Conservation (phyloP, 176 grass and related monocot genomes). For the Dendrocalamus sinicus region DNA sequence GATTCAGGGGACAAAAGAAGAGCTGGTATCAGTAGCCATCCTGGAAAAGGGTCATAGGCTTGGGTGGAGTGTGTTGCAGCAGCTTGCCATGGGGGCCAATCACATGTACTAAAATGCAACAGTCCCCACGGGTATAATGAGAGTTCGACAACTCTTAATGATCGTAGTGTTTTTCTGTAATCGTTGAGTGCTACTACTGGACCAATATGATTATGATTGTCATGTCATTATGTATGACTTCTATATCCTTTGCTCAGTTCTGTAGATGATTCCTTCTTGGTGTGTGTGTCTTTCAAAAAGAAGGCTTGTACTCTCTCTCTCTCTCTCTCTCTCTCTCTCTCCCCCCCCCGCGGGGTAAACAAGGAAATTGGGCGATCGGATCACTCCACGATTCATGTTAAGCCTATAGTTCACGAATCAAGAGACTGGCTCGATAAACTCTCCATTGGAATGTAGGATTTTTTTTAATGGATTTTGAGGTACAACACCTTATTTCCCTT, state of each 20-base stretch:
- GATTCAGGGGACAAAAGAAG: constrained; percentile 41
- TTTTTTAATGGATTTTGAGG: not conserved
- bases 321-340: too few species aligned
- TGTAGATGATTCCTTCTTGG: not conserved
- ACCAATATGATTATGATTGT: constrained; percentile 55
- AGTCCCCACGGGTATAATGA: constrained; percentile 39
- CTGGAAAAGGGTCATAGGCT: constrained; percentile 14
- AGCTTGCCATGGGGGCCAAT: constrained; percentile 20
- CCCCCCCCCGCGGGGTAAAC: too few species aligned
- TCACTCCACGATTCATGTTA: not conserved
- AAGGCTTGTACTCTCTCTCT: too few species aligned
- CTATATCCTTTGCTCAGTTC: not conserved
- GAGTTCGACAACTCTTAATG: constrained; percentile 52
- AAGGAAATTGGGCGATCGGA: not conserved
- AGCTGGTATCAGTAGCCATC: constrained; percentile 27
- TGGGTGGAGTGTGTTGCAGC: constrained; percentile 34
- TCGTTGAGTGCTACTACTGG: constrained; percentile 17
- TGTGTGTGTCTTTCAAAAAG: too few species aligned
- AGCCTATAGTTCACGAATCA: not conserved
- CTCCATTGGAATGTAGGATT: not conserved
- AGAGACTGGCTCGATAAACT: not conserved
- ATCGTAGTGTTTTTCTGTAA: constrained; percentile 47
- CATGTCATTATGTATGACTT: constrained; percentile 45
- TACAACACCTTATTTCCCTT: too few species aligned
- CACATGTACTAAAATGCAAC: constrained; percentile 19